Percentiles rank a stretch among this genome's conserved stretches.
Conservation (phyloP, 2,329 filamentous ascomycete species). For the Colletotrichum euphorbiae region DNA sequence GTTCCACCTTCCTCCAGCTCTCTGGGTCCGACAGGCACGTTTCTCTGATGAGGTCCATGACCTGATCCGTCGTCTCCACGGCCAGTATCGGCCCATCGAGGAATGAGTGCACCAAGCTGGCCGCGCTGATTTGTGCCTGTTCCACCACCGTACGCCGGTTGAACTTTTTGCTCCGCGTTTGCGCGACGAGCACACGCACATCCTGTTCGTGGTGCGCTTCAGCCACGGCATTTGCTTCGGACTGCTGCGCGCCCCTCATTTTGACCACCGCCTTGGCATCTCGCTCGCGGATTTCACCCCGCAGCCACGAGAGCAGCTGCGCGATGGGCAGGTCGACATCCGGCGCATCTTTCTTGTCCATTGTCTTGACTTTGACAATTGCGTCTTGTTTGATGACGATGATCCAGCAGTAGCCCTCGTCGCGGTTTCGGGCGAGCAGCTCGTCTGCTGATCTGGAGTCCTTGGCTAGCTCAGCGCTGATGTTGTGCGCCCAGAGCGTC, state of each 20-base stretch:
- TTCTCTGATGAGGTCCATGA: constrained; percentile 80
- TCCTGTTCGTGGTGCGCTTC: constrained; percentile 69
- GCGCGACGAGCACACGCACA: constrained; percentile 85
- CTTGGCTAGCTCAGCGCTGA: constrained; percentile 88
- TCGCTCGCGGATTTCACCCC: constrained; percentile 83
- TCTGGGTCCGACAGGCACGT: constrained; percentile 84
- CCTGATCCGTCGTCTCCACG: constrained; percentile 86
- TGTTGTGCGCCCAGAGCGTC: constrained; percentile 83
- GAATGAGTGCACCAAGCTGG: constrained; percentile 76
- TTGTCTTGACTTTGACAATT: constrained; percentile 82
- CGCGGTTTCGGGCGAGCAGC: constrained; percentile 78
- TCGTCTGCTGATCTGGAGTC: constrained; percentile 85
- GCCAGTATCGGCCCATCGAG: constrained; percentile 84
- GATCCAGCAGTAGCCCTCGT: constrained; percentile 86
- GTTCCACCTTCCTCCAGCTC: constrained; percentile 84
- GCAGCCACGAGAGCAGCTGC: constrained; percentile 84
- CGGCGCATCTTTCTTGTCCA: constrained; percentile 78
- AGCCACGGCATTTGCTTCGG: constrained; percentile 46
- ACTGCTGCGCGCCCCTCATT: constrained; percentile 50
- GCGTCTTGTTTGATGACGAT: constrained; percentile 85
- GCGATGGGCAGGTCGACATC: constrained; percentile 80
- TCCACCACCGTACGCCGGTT: constrained; percentile 90
- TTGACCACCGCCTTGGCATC: constrained; percentile 70
- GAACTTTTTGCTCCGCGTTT: constrained; percentile 89
- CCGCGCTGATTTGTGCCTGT: constrained; percentile 71